Base-by-base conservation (phyloP, 257 asterid species). In the Orobanche coerulescens region DNA sequence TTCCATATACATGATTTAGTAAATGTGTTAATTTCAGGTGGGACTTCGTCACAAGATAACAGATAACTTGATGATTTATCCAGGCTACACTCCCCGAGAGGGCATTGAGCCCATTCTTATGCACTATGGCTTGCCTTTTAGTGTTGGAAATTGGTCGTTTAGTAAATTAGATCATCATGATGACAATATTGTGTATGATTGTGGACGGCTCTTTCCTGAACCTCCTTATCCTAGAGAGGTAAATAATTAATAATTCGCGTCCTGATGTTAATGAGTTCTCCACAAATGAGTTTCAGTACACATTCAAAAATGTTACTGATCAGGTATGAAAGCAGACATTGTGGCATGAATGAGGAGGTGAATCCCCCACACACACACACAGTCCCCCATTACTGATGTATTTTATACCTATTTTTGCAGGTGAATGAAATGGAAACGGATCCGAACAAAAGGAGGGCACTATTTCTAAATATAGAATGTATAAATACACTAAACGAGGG, bases 201-300 rank as follows among this genome's bases (percentile, higher is more conserved):
- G 99, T 64, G 90, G 88, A 5, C 88, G 85, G 15, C 90, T 89
- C 59, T 93, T 93, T 79, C 95, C 95, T 2, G 96, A 92, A 61
- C 96, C 98, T 58, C 98, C 98, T 60, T 92, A 84, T 71, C 98
- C 99, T 61, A 77, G 84, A 79, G 95, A 89, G 94, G 99, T 93
- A 79, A 89, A 16, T 54, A 89, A 16, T 54, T 33, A 4, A 44
- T 67, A 18, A 22, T 26, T 25, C 31, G 20, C 43, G 11, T 39
- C 44, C 50, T 16, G 25, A 10, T 62, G 36, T 44, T 6, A 22
- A 65, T 60, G 43, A 44, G 33, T 28, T 77, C 60, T n/a, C 26
- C 14, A 24, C 52, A 16, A 54, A 25, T 16, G 20, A 12, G 44
- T 46, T 14, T 46, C 2, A 6, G 6, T n/a, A 46, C 20, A 46